Conservation (phyloP, 805 yeast genomes). For the Wickerhamiella kurtzmanii region DNA sequence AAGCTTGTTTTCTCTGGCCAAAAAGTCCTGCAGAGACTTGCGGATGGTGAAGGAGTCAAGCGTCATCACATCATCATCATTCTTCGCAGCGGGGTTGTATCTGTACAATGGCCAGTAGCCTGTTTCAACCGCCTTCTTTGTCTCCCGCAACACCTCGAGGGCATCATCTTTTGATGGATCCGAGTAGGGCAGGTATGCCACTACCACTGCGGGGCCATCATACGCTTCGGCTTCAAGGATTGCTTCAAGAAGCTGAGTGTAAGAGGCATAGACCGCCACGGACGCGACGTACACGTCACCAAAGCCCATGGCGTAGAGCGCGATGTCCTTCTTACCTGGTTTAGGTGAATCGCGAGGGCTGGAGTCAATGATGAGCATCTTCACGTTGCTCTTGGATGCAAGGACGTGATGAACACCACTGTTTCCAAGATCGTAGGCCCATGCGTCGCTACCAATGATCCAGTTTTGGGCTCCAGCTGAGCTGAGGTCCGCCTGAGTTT, state of each 20-base stretch:
- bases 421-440: slow-evolving; percentile 87
- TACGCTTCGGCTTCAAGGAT: slow-evolving; percentile 79
- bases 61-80: slow-evolving; percentile 46
- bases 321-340: slow-evolving; percentile 73
- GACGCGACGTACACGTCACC: slow-evolving; percentile 86
- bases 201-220: slow-evolving; percentile 80
- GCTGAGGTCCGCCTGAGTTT: slow-evolving; percentile 25
- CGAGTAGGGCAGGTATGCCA: slow-evolving; percentile 77
- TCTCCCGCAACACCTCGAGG: slow-evolving; percentile 64
- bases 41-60: slow-evolving; percentile 75
- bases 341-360: slow-evolving; percentile 42
- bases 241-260: slow-evolving; percentile 83
- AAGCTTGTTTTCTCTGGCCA: slow-evolving; percentile 81
- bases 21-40: slow-evolving; percentile 60
- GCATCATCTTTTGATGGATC: slow-evolving; percentile 46
- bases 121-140: slow-evolving; percentile 77
- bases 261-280: slow-evolving; percentile 84
- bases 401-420: slow-evolving; percentile 83
- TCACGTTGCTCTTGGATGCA: slow-evolving; percentile 60
- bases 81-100: slow-evolving; percentile 54
- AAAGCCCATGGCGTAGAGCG: slow-evolving; percentile 87
- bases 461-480: slow-evolving; percentile 33
- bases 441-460: slow-evolving; percentile 88
- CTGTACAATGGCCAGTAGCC: slow-evolving; percentile 97
- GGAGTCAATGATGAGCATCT: slow-evolving; percentile 76